Base-by-base conservation (phyloP, 2,329 filamentous ascomycete species). In the Sporothrix curviconia region DNA sequence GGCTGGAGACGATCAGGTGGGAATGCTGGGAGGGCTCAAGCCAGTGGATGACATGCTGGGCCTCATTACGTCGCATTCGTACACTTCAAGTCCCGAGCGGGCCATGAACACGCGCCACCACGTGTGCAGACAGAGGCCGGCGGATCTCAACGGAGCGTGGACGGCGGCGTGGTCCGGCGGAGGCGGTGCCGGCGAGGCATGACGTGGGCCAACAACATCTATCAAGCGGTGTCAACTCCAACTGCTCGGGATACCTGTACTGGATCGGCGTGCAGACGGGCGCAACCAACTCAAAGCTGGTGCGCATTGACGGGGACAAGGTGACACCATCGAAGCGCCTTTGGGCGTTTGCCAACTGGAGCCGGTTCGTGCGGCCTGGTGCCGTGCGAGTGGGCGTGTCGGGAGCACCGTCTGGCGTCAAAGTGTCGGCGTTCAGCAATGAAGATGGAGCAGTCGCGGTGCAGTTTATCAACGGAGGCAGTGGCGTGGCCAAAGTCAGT, bases 201-300 rank as follows among this genome's bases (percentile, higher is more conserved):
- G 62, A 75, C 72, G 1, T 78, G 76, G 76, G 76, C 76, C 1
- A 72, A 73, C 57, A 70, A 72, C 54, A 72, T 78, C 30, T 71
- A 74, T 59, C 70, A 70, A 22, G 72, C 69, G 11, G 64, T 79
- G 69, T 74, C 6, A 69, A 73, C 54, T 68, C 69, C 7, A 74
- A 74, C 59, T 68, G 74, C 32, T 73, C 69, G 12, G 76, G 70
- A 1, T 78, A 76, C 60, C 66, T 79, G 8, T 78, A 76, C 65
- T 78, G 75, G 60, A 60, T 68, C 15, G 66, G 66, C 39, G 66
- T 60, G 40, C 65, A 70, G 59, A 61, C 62, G 6, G 59, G 67
- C 43, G 65, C 66, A 39, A 66, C 67, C 37, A 68, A 68, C 47
- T 63, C 61, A 34, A 62, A 68, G 50, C 59, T 68, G 58, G 58